phyloP scores from a whole-genome alignment of 306 rosid species.

The Begonia loranthoides region DNA sequence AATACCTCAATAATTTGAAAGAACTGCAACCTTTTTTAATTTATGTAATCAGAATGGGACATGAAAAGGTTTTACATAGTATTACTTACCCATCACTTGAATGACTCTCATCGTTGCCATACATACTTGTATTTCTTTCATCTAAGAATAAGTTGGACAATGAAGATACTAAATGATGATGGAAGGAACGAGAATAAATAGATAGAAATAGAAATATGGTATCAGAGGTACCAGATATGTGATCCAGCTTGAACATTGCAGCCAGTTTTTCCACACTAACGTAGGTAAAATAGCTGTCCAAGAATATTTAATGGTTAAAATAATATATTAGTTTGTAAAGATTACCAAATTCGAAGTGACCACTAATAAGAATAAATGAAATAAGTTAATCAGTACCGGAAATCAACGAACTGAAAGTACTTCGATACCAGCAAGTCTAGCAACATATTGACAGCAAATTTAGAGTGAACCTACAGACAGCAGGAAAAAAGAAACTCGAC shows the following conservation, averaged over 20 bases:
- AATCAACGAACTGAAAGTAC: constrained; percentile 63
- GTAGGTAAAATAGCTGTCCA: constrained; percentile 70
- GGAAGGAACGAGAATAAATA: constrained; percentile 6
- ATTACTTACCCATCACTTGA: constrained; percentile 38
- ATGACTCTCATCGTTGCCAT: constrained; percentile 20
- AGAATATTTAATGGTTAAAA: constrained; percentile 7
- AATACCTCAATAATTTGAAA: background rate
- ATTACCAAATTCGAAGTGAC: background rate
- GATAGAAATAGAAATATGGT: background rate
- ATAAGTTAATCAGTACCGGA: constrained; percentile 44
- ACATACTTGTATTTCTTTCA: constrained; percentile 17
- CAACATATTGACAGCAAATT: constrained; percentile 11
- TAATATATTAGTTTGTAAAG: background rate
- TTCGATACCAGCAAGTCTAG: constrained; percentile 55
- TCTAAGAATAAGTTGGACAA: constrained; percentile 17
- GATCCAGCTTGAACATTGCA: constrained; percentile 39
- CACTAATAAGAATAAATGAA: constrained; percentile 1
- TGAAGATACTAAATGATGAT: constrained; percentile 7
- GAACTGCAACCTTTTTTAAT: too few relatives aligned
- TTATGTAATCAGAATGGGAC: constrained; percentile 1
- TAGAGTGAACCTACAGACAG: constrained; percentile 35
- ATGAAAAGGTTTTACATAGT: background rate
- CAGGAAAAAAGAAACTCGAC: background rate
- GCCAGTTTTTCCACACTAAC: constrained; percentile 56
- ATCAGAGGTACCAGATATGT: constrained; percentile 35